Percentiles rank a stretch among this genome's conserved stretches.
phyloP scores from a whole-genome alignment of 495 filamentous ascomycete genomes.

The Hypoxylon fragiforme region DNA sequence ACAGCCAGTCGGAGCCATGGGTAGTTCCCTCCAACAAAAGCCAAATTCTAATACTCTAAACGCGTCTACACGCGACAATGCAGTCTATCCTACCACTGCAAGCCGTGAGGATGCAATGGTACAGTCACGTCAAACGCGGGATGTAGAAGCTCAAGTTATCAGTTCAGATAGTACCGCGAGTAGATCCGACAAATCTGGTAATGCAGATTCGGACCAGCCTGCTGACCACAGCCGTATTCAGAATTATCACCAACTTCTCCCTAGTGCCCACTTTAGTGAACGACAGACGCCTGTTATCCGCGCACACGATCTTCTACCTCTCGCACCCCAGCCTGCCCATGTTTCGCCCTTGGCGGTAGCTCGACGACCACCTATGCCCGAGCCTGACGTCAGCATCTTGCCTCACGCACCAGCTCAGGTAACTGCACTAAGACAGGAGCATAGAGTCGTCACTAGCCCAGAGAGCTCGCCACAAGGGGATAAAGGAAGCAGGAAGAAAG shows the following conservation, averaged over 20 bases:
- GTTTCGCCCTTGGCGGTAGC: slow-evolving; percentile 74
- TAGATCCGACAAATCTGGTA: slow-evolving; percentile 47
- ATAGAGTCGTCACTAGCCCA: slow-evolving; percentile 47
- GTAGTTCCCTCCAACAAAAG: slow-evolving; percentile 23
- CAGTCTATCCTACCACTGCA: slow-evolving; percentile 3
- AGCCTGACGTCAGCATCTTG: slow-evolving; percentile 35
- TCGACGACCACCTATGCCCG: slow-evolving; percentile 58
- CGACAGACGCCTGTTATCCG: slow-evolving; percentile 44
- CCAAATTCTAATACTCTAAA: slow-evolving; percentile 4
- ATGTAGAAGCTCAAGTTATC: slow-evolving; percentile 31
- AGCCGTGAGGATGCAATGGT: slow-evolving; percentile 1
- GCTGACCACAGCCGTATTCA: slow-evolving; percentile 41
- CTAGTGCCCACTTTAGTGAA: slow-evolving; percentile 38
- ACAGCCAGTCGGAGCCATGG: slow-evolving; percentile 12
- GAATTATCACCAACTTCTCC: slow-evolving; percentile 38
- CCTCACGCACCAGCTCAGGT: slow-evolving; percentile 53
- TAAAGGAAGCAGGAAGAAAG: slow-evolving; percentile 42
- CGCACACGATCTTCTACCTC: slow-evolving; percentile 62
- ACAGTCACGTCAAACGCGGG: slow-evolving; percentile 19
- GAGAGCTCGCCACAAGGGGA: slow-evolving; percentile 55
- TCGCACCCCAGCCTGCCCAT: slow-evolving; percentile 80
- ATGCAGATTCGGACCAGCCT: slow-evolving; percentile 41
- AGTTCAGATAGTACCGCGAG: slow-evolving; percentile 45
- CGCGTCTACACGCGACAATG: slow-evolving; percentile 8
- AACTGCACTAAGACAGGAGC: slow-evolving; percentile 51